Evolutionary conservation across 1,284 basidiomycete genomes (phyloP).

Genomic region (Papiliotrema flavescens): DNA sequence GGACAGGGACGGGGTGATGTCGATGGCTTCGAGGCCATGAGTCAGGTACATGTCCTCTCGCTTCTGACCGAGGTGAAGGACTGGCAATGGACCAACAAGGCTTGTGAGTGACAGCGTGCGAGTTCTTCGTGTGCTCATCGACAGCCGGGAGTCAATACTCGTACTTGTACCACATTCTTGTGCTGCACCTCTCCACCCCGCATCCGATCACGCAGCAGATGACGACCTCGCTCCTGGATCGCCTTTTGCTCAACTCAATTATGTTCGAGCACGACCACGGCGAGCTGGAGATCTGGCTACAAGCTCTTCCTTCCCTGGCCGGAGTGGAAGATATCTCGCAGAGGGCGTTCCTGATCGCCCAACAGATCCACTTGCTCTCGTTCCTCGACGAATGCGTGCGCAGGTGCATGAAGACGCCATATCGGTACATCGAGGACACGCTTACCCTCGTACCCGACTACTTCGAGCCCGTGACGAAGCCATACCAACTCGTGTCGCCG

Average conservation of each 20-base stretch:
- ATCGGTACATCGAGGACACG: slow-evolving; percentile 77
- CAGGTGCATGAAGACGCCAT: slow-evolving; percentile 78
- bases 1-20: slow-evolving; percentile 48
- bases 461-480: slow-evolving; percentile 9
- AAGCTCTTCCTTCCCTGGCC: slow-evolving; percentile 49
- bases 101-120: slow-evolving; percentile 52
- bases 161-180: slow-evolving; percentile 64
- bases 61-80: slow-evolving; percentile 68
- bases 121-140: slow-evolving; percentile 6
- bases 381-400: slow-evolving; percentile 86
- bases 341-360: slow-evolving; percentile 54
- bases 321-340: slow-evolving; percentile 34
- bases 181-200: slow-evolving; percentile 57
- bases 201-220: slow-evolving; percentile 57
- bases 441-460: slow-evolving; percentile 35
- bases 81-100: slow-evolving; percentile 71
- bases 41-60: slow-evolving; percentile 74
- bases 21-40: slow-evolving; percentile 58
- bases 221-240: slow-evolving; percentile 59
- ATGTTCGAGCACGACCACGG: slow-evolving; percentile 75
- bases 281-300: slow-evolving; percentile 74
- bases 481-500: slow-evolving; percentile 57
- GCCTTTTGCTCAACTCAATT: slow-evolving; percentile 64
- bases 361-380: slow-evolving; percentile 60
- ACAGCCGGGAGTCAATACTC: slow-evolving; percentile 50